Evolutionary conservation across 441 rosid species (phyloP), one percentile per base, ranked within the genome.

Genomic region (Viola pubescens): DNA sequence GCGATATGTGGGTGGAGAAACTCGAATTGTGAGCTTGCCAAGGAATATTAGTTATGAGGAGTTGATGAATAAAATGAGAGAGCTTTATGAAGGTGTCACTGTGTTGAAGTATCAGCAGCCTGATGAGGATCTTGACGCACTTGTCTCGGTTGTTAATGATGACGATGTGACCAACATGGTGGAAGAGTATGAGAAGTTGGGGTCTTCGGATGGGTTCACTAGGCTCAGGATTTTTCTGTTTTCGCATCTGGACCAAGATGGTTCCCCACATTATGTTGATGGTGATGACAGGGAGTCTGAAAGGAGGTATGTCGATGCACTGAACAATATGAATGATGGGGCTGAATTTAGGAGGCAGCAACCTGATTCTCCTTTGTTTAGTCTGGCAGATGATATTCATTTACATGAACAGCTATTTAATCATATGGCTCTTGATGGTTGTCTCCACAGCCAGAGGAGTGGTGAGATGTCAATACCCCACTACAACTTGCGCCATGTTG

Each of bases 121-220:
- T 38, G 98, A 94, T 61, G 98, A 94, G 79, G 98, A 94, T 86
- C 96, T 94, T 13, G 98, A 94, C 79, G 98, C 97, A 41, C 65
- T 94, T 63, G 98, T 94, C 1, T 89, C 98, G 0, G 96, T 94
- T 37, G 95, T 89, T 63, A 94, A 94, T 64, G 94, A 94, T 58
- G 98, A 94, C 34, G 97, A 94, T 71, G 92, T 89, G 61, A 89
- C 72, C 5, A 89, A 89, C 60, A 88, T 94, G 97, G 89, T 94
- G 99, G 99, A 94, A 63, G 99, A 90, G 70, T 94, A 94, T 67
- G 99, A 94, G 68, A 94, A 94, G 83, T 74, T 94, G 76, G 95
- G 86, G 9, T 82, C 87, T 0, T 88, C 87, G 51, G 99, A 88
- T 75, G 97, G 99, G 54, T 85, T 90, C 62, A 88, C 87, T n/a